phyloP scores from a whole-genome alignment of 2,329 filamentous ascomycete species.

The Botrytis tulipae region DNA sequence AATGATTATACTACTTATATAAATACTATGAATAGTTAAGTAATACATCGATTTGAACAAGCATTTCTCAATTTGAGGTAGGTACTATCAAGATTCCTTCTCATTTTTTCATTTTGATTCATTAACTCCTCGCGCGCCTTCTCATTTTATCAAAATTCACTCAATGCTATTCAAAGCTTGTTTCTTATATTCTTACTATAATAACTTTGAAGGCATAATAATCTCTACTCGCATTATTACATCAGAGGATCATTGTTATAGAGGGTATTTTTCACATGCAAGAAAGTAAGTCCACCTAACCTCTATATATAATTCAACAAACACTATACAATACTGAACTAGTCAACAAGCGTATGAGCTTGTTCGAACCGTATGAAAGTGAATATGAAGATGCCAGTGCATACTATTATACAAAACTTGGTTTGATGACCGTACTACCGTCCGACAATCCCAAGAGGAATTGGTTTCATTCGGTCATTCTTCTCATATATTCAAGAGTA shows the following conservation, averaged over 20 bases:
- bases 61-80: not conserved
- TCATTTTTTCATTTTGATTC: too few species aligned
- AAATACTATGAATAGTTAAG: not conserved
- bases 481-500: not conserved
- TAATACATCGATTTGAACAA: not conserved
- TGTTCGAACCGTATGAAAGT: not conserved
- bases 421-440: not conserved
- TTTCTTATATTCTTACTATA: not conserved
- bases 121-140: not conserved
- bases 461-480: not conserved
- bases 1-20: not conserved
- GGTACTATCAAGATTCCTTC: not conserved
- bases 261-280: not conserved
- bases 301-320: not conserved
- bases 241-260: not conserved
- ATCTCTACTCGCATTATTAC: not conserved
- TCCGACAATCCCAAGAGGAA: not conserved
- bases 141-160: not conserved
- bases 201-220: not conserved
- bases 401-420: not conserved
- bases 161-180: accelerated
- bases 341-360: not conserved
- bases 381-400: not conserved
- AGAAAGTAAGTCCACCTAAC: not conserved
- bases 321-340: too few species aligned